Base-by-base conservation (phyloP, 2,329 filamentous ascomycete species). In the Diaporthe ampelina region DNA sequence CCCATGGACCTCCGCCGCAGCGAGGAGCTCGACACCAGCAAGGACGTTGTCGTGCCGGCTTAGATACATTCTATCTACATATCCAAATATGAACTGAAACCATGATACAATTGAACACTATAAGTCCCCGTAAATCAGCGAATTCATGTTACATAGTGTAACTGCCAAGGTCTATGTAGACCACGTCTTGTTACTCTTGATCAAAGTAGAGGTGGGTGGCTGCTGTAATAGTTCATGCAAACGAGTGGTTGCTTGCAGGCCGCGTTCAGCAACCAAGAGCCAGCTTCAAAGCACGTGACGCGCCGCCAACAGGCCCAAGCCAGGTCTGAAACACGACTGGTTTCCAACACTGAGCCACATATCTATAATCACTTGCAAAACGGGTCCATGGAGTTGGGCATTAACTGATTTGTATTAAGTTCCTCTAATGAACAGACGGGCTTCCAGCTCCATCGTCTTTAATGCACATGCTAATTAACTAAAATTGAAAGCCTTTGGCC, bases 1-100 rank as follows among this genome's bases (percentile, higher is more conserved):
- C 87, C 89, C 11, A 94, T 94, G 92, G 93, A 94, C 81, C 81
- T 94, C 76, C 85, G 92, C 71, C 85, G 93, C 59, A 88, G 90
- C 76, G 90, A 94, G 81, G 93, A 95, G 83, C 82, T 93, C 79
- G 90, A 92, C 76, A 90, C 88, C 10, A 86, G 83, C 77, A 84
- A 86, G 79, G 85, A 86, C 40, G 85, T 87, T 10, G 83, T 81
- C 57, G 85, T 86, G 8, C 85, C 78, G 32, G 70, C 74, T 26
- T 76, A 74, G 59, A 75, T 45, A 52, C 10, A 13, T 52, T 9
- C 24, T 10, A 24, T 21, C 59, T 4, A 35, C 29, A 58, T 8
- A 24, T 7, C 19, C 1, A 21, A n/a, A 43, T 43, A 43, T 43
- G 40, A 43, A 17, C 40, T 19, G 40, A 43, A 43, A 15, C 40